Evolutionary conservation across 1,139 yeast species (phyloP), one percentile per base, ranked within the genome.

Genomic region (Kodamaea fungicola): DNA sequence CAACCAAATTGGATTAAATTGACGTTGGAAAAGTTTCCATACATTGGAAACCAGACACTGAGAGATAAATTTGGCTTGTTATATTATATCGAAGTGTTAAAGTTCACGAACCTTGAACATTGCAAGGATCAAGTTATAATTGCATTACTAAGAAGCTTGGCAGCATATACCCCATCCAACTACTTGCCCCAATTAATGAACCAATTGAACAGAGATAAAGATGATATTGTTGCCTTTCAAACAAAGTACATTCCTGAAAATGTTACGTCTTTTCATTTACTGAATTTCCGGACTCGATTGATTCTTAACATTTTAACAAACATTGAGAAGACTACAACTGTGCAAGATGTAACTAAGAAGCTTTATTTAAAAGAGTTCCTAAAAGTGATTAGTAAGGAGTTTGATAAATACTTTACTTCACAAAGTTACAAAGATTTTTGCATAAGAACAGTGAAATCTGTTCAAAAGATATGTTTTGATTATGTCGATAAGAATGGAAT

Each of bases 31-130:
- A 60, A 58, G 23, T 69, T 54, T 41, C 71, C 73, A 1, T 71
- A 67, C 39, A 49, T 66, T 32, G 76, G 76, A 3, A 67, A 67
- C 42, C 42, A 55, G 0, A 51, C 53, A 19, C 70, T 65, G 68
- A 51, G 76, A 44, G 62, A 60, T 5, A 53, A 57, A 37, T 71
- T 62, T 45, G 46, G 52, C 2, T 43, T 67, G 33, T 58, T 47
- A 31, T 55, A 69, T 22, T 64, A 63, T 43, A 38, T 46, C 9
- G 58, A 57, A 29, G 50, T 66, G n/a, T 47, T 64, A 16, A 41
- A 50, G 12, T 58, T 43, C 38, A 46, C 61, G 10, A 42, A 43
- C 19, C 43, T 60, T 22, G 39, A 46, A 8, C 52, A 52, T 7
- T 58, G 61, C 35, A 48, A 44, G 21, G 66, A 61, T 23, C 46